Evolutionary conservation across 2,329 filamentous ascomycete species (phyloP), one percentile per base, ranked within the genome.

Genomic region (Hysterium pulicare): DNA sequence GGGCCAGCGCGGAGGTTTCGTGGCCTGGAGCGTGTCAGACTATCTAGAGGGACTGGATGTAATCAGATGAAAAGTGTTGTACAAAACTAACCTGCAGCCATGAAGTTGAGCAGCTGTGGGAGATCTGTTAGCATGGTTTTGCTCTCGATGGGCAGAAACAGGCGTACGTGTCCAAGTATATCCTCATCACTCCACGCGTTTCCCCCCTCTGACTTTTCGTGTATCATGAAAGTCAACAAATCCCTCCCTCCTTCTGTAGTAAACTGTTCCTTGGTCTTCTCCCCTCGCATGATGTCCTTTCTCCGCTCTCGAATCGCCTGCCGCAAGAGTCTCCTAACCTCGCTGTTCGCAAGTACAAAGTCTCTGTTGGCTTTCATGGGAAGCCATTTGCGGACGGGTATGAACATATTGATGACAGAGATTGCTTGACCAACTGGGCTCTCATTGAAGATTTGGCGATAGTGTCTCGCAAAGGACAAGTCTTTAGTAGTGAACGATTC

Each of bases 11-110:
- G 1, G 70, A 73, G 0, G 71, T 73, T 43, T 74, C 71, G 35
- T 74, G 71, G 0, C 71, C 71, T 11, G 72, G 67, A 1, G 69
- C 62, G 24, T 73, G n/a, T n/a, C n/a, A n/a, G n/a, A n/a, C n/a
- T n/a, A n/a, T n/a, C n/a, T n/a, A n/a, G n/a, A n/a, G n/a, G n/a
- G n/a, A n/a, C n/a, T n/a, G n/a, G n/a, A n/a, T n/a, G n/a, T n/a
- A n/a, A n/a, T n/a, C n/a, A n/a, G n/a, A n/a, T n/a, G n/a, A n/a
- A n/a, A n/a, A n/a, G n/a, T n/a, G n/a, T n/a, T n/a, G n/a, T n/a
- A 39, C 11, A 5, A 30, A 6, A 40, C 28, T 17, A 33, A 33
- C 28, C 28, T 11, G 24, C 38, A 19, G 28, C n/a, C 16, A 40
- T 26, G 16, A 73, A 68, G 6, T 72, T 74, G 53, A 74, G 61